Percentiles rank a stretch among this genome's conserved stretches.
Evolutionary conservation across 805 yeast genomes (phyloP).

Genomic region (Pachysolen tannophilus): DNA sequence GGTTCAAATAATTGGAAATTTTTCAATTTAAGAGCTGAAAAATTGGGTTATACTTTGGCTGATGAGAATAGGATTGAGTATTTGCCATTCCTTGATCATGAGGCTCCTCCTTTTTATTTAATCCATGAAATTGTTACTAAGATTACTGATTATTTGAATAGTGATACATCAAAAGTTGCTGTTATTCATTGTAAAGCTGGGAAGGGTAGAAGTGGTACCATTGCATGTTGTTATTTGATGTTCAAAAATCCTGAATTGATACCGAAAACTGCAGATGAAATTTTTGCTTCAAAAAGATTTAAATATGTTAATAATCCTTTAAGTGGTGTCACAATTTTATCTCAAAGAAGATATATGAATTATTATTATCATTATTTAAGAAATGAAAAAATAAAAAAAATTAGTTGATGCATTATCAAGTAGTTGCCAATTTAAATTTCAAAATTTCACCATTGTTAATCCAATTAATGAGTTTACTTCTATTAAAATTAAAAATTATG

Average conservation of each 20-base stretch:
- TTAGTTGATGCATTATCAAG: too few relatives aligned
- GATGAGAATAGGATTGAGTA: constrained; percentile 31
- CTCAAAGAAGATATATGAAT: constrained; percentile 59
- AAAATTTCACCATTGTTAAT: too few relatives aligned
- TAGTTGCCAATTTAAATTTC: too few relatives aligned
- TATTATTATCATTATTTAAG: constrained; percentile 33
- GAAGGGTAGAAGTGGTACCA: constrained; percentile 82
- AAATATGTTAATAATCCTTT: not conserved
- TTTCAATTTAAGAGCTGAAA: constrained; percentile 64
- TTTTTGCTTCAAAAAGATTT: constrained; percentile 45
- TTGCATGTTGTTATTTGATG: constrained; percentile 67
- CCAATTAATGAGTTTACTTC: too few relatives aligned
- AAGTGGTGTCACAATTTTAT: constrained; percentile 44
- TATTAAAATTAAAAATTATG: too few relatives aligned
- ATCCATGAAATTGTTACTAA: constrained; percentile 35
- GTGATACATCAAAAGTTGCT: constrained; percentile 38
- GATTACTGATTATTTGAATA: constrained; percentile 34
- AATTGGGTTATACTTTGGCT: constrained; percentile 28
- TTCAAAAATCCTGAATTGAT: constrained; percentile 25
- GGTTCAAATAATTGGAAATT: constrained; percentile 54
- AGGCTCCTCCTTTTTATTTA: constrained; percentile 57
- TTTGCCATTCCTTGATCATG: constrained; percentile 70
- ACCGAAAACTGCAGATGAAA: constrained; percentile 36
- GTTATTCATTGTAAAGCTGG: constrained; percentile 86
- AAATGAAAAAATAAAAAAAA: not conserved